A percentile compares a stretch with the other conserved stretches of the same genome.
Evolutionary conservation across 805 yeast species (phyloP).

Genomic region (Starmerella floris): DNA sequence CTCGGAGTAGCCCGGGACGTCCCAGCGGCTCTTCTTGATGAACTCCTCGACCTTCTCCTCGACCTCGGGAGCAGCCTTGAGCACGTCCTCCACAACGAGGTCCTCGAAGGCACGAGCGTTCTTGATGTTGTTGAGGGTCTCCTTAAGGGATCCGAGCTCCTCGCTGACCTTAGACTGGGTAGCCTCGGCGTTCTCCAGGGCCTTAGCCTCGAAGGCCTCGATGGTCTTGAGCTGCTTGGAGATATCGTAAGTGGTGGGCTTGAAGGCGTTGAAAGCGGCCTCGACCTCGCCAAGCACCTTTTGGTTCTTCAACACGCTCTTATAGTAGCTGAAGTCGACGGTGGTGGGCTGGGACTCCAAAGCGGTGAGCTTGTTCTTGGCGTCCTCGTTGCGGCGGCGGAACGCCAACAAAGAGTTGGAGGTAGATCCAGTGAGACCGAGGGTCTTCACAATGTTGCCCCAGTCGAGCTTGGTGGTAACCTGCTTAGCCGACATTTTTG

Average conservation of each 20-base stretch:
- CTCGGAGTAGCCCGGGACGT: slow-evolving; percentile 95
- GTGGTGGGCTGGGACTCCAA: slow-evolving; percentile 58
- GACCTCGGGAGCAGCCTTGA: slow-evolving; percentile 92
- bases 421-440: slow-evolving; percentile 87
- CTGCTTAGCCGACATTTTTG: slow-evolving; percentile 18
- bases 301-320: slow-evolving; percentile 65
- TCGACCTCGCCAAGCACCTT: slow-evolving; percentile 70
- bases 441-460: slow-evolving; percentile 75
- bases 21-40: slow-evolving; percentile 95
- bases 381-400: slow-evolving; percentile 98
- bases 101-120: slow-evolving; percentile 95
- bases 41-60: slow-evolving; percentile 89
- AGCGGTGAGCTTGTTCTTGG: slow-evolving; percentile 65
- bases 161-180: slow-evolving; percentile 80
- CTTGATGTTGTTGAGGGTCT: slow-evolving; percentile 86
- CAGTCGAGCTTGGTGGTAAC: slow-evolving; percentile 83
- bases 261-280: slow-evolving; percentile 57
- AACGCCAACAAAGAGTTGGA: slow-evolving; percentile 77
- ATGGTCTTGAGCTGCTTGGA: slow-evolving; percentile 83
- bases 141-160: slow-evolving; percentile 74
- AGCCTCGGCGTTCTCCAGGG: slow-evolving; percentile 84
- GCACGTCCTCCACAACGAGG: slow-evolving; percentile 88
- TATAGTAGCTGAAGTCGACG: slow-evolving; percentile 75
- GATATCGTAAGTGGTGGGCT: slow-evolving; percentile 75
- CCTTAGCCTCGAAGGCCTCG: slow-evolving; percentile 87